Evolutionary conservation across 352 stramenopile genomes (phyloP).

Genomic region (Pythium vanterpoolii): DNA sequence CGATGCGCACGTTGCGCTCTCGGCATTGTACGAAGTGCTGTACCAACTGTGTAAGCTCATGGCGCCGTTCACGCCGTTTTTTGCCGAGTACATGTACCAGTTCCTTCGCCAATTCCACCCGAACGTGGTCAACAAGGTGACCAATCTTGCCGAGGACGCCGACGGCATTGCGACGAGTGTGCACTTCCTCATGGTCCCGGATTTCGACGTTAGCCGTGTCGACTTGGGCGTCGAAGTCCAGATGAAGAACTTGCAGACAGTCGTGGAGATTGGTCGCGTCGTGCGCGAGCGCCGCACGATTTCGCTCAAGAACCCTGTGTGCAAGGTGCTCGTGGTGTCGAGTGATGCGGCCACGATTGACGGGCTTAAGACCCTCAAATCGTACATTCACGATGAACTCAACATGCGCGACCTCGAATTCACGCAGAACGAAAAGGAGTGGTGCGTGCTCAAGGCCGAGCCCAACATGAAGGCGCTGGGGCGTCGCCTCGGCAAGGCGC

Average conservation of each 20-base stretch:
- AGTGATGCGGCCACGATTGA: slow-evolving; percentile 77
- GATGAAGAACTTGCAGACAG: slow-evolving; percentile 95
- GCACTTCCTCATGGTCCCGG: slow-evolving; percentile 95
- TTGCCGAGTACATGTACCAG: slow-evolving; percentile 99
- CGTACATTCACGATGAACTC: slow-evolving; percentile 97
- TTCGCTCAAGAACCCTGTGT: slow-evolving; percentile 96
- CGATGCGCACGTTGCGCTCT: slow-evolving; percentile 80
- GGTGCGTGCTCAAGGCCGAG: slow-evolving; percentile 93
- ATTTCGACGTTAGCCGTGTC: slow-evolving; percentile 91
- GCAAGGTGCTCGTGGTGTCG: slow-evolving; percentile 95
- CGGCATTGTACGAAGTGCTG: slow-evolving; percentile 98
- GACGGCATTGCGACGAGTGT: slow-evolving; percentile 93
- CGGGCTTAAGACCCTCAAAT: slow-evolving; percentile 75
- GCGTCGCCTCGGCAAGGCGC: slow-evolving; percentile 96
- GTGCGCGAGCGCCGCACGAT: slow-evolving; percentile 97
- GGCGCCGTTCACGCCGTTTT: slow-evolving; percentile 99
- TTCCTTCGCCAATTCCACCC: slow-evolving; percentile 96
- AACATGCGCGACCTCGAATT: slow-evolving; percentile 95
- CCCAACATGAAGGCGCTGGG: slow-evolving; percentile 94
- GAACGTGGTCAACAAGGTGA: slow-evolving; percentile 57
- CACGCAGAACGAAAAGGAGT: slow-evolving; percentile 84
- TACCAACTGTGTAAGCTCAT: slow-evolving; percentile 95
- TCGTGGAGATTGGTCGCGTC: slow-evolving; percentile 96
- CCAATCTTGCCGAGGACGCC: slow-evolving; percentile 74
- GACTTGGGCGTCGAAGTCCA: slow-evolving; percentile 91